Base-by-base conservation (phyloP, 768 basidiomycete species). In the Suillus subluteus region DNA sequence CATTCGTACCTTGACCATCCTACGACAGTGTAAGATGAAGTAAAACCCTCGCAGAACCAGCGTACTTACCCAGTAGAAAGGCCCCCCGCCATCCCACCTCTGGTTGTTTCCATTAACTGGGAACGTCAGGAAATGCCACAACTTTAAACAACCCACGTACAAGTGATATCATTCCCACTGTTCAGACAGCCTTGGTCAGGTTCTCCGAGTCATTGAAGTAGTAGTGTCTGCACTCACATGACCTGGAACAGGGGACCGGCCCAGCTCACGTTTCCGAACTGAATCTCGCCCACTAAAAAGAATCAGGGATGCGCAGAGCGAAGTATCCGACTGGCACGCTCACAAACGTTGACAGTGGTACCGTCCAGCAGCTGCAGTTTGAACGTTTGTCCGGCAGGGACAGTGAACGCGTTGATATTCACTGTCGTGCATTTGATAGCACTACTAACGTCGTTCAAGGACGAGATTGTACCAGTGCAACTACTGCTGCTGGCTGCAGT, bases 261-360 rank as follows among this genome's bases (percentile, higher is more conserved):
- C 87, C 87, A 88, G 48, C 71, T 82, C 63, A 72, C 11, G 58
- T 83, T 84, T 8, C 83, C 87, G 72, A 91, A 90, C 30, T 73
- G 69, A 55, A 91, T 80, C 40, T 90, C 83, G 21, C 89, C 89
- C 67, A 80, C 86, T 89, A 38, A n/a, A 48, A 52, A 26, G 35
- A 62, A 44, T 66, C 46, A 63, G 44, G 38, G 4, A 16, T 23
- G 0, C 38, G 38, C 23, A 68, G 11, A 32, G 16, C 18, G 13
- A 35, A 18, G 13, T 6, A 54, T 11, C 6, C 12, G 40, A n/a
- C 43, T 26, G 26, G 26, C 32, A 37, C 23, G 76, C 85, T 72
- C 69, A 88, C 88, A 74, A 75, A 90, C 75, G 59, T 84, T 88
- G 66, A 91, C 89, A 5, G 81, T 87, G 2, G 87, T 83, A 6